Base-by-base conservation (phyloP, 169 alveolate species). In the Fabrea salina region DNA sequence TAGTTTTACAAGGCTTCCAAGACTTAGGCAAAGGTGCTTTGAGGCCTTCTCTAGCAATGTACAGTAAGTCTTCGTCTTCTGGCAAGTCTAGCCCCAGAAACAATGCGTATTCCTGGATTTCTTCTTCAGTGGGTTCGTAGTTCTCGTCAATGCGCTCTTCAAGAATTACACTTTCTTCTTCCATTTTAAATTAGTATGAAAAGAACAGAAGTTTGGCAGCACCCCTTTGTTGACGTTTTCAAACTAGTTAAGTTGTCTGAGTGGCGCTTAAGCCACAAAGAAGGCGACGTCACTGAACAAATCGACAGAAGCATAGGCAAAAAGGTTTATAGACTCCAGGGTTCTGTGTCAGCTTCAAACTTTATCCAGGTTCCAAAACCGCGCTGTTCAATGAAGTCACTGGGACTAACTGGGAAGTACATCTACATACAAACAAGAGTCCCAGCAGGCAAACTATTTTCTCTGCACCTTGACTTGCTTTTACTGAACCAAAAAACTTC, bases 311-410 rank as follows among this genome's bases (percentile, higher is more conserved):
- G 79, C 13, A 89, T 93, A 0, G 97, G 97, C 16, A 84, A 94
- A 82, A 89, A 89, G 75, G 94, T 94, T 7, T 82, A 91, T 51
- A 86, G 86, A 83, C 81, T 95, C 33, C 59, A 58, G 51, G 98
- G 98, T 54, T 75, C 91, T 58, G 86, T 92, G 25, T 88, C 95
- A 0, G 92, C 97, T 32, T 87, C 93, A 54, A 93, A 95, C 86
- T 87, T 70, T 56, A 83, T 95, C 27, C 76, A 78, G 47, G 76
- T 94, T 30, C 98, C 98, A 51, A 84, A 83, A 75, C 93, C 94
- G 32, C 68, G 68, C 22, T 61, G 81, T 33, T 64, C 78, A 16
- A 49, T 72, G 44, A 85, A 89, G 75, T 71, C 86, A 37, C 70
- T 93, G 0, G 91, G 85, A 25, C 82, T 93, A 25, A 83, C 74